A percentile compares a stretch with the other conserved stretches of the same genome.
Evolutionary conservation across 495 filamentous ascomycete species (phyloP).

Genomic region (Ascodesmis nigricans): DNA sequence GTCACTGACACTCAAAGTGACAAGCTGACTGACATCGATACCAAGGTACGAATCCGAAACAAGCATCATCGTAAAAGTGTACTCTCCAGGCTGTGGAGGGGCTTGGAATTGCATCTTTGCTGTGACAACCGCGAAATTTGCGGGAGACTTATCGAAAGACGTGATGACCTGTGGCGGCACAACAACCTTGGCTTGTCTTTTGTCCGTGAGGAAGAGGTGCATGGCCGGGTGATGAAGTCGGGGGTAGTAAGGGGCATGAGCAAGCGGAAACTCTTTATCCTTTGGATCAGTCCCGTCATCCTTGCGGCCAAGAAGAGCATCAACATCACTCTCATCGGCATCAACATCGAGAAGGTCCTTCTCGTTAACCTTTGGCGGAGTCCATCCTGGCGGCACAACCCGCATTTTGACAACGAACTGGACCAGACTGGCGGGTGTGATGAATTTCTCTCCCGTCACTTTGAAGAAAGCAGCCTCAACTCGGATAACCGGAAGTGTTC

Average conservation of each 20-base stretch:
- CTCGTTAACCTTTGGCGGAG: slow-evolving; percentile 50
- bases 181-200: slow-evolving; percentile 80
- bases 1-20: slow-evolving; percentile 76
- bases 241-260: slow-evolving; percentile 70
- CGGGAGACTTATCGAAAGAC: slow-evolving; percentile 59
- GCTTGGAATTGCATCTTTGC: slow-evolving; percentile 95
- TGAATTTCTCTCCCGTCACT: slow-evolving; percentile 76
- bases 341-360: slow-evolving; percentile 76
- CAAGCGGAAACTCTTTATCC: slow-evolving; percentile 42
- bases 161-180: slow-evolving; percentile 85
- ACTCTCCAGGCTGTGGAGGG: slow-evolving; percentile 75
- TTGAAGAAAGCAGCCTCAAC: slow-evolving; percentile 98
- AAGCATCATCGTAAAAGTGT: slow-evolving; percentile 77
- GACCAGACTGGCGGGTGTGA: slow-evolving; percentile 82
- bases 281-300: slow-evolving; percentile 27
- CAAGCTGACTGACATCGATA: slow-evolving; percentile 71
- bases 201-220: slow-evolving; percentile 84
- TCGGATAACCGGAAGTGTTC: slow-evolving; percentile 56
- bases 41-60: slow-evolving; percentile 88
- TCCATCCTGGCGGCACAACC: slow-evolving; percentile 67
- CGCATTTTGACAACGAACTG: slow-evolving; percentile 90
- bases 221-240: slow-evolving; percentile 74
- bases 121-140: slow-evolving; percentile 78
- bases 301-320: slow-evolving; percentile 66
- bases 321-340: slow-evolving; percentile 76